Conservation (phyloP, 2,329 filamentous ascomycete genomes). For the Myrmaecium sp. region DNA sequence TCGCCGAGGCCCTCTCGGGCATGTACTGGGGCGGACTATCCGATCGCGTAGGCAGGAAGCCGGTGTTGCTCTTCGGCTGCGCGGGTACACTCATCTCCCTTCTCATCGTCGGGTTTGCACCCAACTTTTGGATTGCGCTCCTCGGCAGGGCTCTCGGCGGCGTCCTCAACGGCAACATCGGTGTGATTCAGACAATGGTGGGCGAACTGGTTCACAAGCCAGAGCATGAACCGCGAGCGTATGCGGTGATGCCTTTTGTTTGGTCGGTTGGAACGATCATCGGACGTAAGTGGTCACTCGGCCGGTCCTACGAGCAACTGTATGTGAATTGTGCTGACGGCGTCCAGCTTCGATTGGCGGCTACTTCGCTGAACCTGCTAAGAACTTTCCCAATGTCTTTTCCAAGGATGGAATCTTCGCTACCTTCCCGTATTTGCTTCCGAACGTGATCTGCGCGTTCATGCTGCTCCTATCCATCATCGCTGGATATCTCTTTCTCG, state of each 20-base stretch:
- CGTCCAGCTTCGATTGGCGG: constrained; percentile 58
- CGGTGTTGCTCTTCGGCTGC: constrained; percentile 33
- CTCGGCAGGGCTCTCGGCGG: constrained; percentile 61
- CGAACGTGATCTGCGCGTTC: constrained; percentile 67
- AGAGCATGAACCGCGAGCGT: constrained; percentile 78
- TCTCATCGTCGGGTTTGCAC: constrained; percentile 64
- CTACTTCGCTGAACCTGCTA: constrained; percentile 61
- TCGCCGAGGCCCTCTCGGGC: constrained; percentile 71
- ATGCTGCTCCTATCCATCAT: constrained; percentile 66
- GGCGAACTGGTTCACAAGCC: constrained; percentile 70
- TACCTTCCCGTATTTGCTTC: constrained; percentile 70
- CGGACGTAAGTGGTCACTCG: constrained; percentile 30
- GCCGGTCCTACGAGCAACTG: too few species aligned
- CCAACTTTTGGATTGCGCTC: constrained; percentile 72
- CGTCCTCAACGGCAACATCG: constrained; percentile 79
- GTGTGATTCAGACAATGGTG: constrained; percentile 81
- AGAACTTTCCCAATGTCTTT: constrained; percentile 56
- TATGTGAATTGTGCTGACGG: constrained; percentile 9
- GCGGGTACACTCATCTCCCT: constrained; percentile 69
- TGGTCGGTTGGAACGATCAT: constrained; percentile 85
- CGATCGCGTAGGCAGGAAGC: constrained; percentile 23
- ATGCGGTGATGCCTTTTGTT: constrained; percentile 85
- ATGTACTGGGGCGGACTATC: constrained; percentile 37
- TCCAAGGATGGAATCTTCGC: constrained; percentile 53
- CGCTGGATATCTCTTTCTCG: constrained; percentile 61